These are phyloP conservation scores for Alternaria sp. DNA, from an alignment of 2,329 filamentous ascomycete species.

Conservation along the genomic window DNA sequence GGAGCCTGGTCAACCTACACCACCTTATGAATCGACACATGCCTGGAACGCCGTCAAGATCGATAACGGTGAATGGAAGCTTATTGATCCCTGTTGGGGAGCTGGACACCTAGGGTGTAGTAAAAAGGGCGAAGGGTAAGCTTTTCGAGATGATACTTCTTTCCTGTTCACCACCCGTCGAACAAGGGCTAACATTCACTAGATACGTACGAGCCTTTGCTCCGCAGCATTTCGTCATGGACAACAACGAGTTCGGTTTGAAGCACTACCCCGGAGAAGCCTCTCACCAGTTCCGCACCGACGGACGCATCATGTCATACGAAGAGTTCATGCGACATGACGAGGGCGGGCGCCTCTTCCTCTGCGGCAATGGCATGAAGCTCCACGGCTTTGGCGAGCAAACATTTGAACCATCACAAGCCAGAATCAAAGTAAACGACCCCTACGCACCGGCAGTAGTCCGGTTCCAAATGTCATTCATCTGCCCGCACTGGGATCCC, in stretches of 20 bases:
- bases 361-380: conserved; percentile 28
- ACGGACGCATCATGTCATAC: conserved; percentile 74
- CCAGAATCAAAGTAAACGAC: conserved; percentile 67
- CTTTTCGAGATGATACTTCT: conserved; percentile 29
- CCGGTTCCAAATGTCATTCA: conserved; percentile 79
- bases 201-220: conserved; percentile 72
- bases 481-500: conserved; percentile 85
- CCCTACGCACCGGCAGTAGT: conserved; percentile 54
- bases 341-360: conserved; percentile 52
- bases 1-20: conserved; percentile 68
- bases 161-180: too few species aligned
- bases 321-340: conserved; percentile 78
- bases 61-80: conserved; percentile 87
- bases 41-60: conserved; percentile 95
- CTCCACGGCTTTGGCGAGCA: conserved; percentile 61
- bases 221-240: conserved; percentile 61
- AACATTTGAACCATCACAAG: conserved; percentile 67
- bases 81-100: conserved; percentile 93
- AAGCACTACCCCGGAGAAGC: conserved; percentile 78
- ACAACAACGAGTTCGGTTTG: conserved; percentile 81
- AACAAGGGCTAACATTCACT: neutral
- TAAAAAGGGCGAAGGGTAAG: conserved; percentile 58
- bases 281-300: conserved; percentile 74
- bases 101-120: conserved; percentile 68
- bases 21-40: conserved; percentile 70